Conservation (phyloP, 768 basidiomycete species). For the Pleurotus cornucopiae region DNA sequence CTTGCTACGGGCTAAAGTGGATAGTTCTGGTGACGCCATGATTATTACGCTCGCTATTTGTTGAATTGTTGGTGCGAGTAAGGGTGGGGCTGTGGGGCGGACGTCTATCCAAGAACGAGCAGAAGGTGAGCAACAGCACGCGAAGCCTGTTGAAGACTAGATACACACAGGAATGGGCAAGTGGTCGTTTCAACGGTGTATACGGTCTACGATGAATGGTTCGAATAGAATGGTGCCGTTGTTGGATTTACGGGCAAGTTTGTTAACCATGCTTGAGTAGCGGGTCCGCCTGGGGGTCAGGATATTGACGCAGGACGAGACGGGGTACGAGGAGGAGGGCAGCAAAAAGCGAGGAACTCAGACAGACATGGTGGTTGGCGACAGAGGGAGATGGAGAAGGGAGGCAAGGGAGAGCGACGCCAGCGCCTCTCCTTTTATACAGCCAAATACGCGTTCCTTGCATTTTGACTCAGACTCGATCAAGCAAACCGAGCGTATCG, state of each 20-base stretch:
- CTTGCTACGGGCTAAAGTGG: slow-evolving; percentile 68
- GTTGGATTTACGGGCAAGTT: slow-evolving; percentile 74
- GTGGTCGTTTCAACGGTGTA: slow-evolving; percentile 50
- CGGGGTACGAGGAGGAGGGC: slow-evolving; percentile 27
- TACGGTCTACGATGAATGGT: slow-evolving; percentile 84
- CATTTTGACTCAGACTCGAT: slow-evolving; percentile 17
- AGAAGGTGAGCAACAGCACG: neutral
- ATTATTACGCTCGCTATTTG: slow-evolving; percentile 9
- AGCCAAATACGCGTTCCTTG: slow-evolving; percentile 10
- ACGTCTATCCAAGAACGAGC: slow-evolving; percentile 11
- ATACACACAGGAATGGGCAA: slow-evolving; percentile 18
- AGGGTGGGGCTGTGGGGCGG: slow-evolving; percentile 13
- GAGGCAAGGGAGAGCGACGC: slow-evolving; percentile 16
- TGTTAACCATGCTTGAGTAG: slow-evolving; percentile 71
- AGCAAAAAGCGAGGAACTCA: slow-evolving; percentile 22
- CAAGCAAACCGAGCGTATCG: slow-evolving; percentile 11
- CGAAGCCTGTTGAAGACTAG: too few relatives aligned
- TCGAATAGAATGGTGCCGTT: slow-evolving; percentile 87
- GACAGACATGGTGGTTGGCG: slow-evolving; percentile 38
- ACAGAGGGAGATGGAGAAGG: slow-evolving; percentile 13
- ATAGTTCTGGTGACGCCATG: slow-evolving; percentile 35
- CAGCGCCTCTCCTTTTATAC: slow-evolving; percentile 18
- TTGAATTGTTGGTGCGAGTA: slow-evolving; percentile 11
- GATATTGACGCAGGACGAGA: slow-evolving; percentile 30
- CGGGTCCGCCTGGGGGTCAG: slow-evolving; percentile 32